Evolutionary conservation across 257 asterid genomes (phyloP), one percentile per base, ranked within the genome.

Genomic region (Solanum bulbocastanum): DNA sequence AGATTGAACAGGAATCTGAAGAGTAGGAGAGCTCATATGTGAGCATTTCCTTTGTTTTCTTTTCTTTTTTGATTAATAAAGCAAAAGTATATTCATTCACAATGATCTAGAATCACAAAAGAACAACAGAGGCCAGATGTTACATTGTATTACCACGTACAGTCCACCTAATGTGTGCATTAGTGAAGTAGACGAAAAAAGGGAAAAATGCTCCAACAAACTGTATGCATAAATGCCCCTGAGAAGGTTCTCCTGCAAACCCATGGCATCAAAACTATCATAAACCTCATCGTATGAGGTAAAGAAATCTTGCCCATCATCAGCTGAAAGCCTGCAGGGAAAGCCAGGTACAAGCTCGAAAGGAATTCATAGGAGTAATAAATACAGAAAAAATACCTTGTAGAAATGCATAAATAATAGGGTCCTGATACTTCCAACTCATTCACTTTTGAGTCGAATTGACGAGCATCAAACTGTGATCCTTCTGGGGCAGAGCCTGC

Each of bases 221-320:
- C 86, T 35, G 23, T 83, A 83, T 33, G 86, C 73, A 83, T 56
- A 83, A 83, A 83, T 83, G 27, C 86, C 86, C 86, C 86, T 83
- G 49, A 83, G 73, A 56, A 83, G 86, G 86, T 83, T 83, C 73
- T 83, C 86, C 86, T 83, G 52, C 65, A 56, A 56, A 56, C 65
- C n/a, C 65, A 56, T 56, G 65, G n/a, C 65, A 56, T 56, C 65
- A 56, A 56, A 56, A 56, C 65, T 56, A 56, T 56, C 65, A 56
- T 56, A 56, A 56, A 56, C 22, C 65, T 56, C 65, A 56, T 56
- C 10, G n/a, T 56, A 56, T 56, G 65, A 56, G n/a, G 10, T 56
- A 56, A 56, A 56, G 32, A 83, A 56, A 58, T 58, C 68, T 58
- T 58, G 68, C 27, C 68, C 68, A 58, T 58, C 68, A 58, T 58